Evolutionary conservation across 495 filamentous ascomycete genomes (phyloP), one percentile per base, ranked within the genome.

Genomic region (Aspergillus funiculosus): DNA sequence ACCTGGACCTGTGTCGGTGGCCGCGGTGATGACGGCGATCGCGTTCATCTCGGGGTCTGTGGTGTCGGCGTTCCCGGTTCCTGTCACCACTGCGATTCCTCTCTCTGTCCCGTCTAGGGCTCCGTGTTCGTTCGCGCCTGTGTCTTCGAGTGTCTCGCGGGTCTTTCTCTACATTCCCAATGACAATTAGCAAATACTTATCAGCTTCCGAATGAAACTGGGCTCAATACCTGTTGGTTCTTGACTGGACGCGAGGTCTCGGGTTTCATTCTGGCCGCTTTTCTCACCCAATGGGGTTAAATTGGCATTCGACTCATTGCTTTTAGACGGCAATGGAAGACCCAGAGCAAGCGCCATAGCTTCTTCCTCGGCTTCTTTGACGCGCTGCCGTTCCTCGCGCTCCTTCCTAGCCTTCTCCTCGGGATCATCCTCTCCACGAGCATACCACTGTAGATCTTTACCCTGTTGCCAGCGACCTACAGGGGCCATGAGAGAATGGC

Each of bases 401-500:
- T 87, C 77, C 43, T 81, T 70, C 8, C 66, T 76, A 15, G 69
- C 69, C 37, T 69, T 72, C 48, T 86, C 78, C 37, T 83, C 81
- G 14, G 82, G 59, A 5, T 64, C 57, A 4, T 57, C 65, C 15
- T 87, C 78, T 10, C 69, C 73, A 60, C 87, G 91, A 3, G 90
- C 80, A 53, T 97, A 97, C 92, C 92, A 97, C 29, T 61, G 72
- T 5, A 96, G 70, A 53, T 98, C 91, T 44, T 77, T 78, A n/a
- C 80, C 79, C 52, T 92, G 86, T 54, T 95, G 89, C 92, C 94
- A 98, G 38, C 92, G 86, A 8, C 92, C 92, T 8, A 97, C 94
- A 0, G 92, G 78, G 4, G 92, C 92, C 80, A 94, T 98, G 39
- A 98, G 60, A 17, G 87, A 94, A 63, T 98, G 92, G 30, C 94